Base-by-base conservation (phyloP, 495 filamentous ascomycete genomes). In the Staphylotrichum tortipilum region DNA sequence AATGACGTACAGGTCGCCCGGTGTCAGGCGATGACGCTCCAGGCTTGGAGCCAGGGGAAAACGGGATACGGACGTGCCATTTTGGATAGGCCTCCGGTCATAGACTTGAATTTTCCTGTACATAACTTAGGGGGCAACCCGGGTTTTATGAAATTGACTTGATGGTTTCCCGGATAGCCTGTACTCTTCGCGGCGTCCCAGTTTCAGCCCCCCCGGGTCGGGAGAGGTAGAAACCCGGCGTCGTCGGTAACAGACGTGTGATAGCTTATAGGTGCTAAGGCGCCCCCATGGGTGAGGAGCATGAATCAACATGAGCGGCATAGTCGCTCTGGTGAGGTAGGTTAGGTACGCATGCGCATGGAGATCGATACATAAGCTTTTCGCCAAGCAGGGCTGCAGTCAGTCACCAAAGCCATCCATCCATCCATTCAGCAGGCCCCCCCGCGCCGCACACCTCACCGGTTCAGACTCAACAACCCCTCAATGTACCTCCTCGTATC, bases 401-500 rank as follows among this genome's bases (percentile, higher is more conserved):
- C 26, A 28, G 10, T 28, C 26, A 10, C 10, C 26, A 28, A 10
- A 5, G 26, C 26, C 3, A 22, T 37, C 15, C 8, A 18, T 5
- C 23, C 34, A 35, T 8, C 45, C 31, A 37, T 7, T 31, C 10
- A 22, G n/a, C 18, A n/a, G n/a, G n/a, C n/a, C n/a, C 1, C 23
- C 24, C 9, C 41, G 30, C 3, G 14, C 28, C 3, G 7, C 12
- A 3, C 12, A 8, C 2, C 23, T 74, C 61, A 89, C 59, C 82
- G 69, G 65, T 85, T 84, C 64, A 94, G 64, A 60, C 78, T 88
- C 54, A 95, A 67, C 48, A 95, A 63, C 11, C 79, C 82, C 59
- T 94, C 89, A 51, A 95, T 85, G 69, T 95, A 95, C 58, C 78
- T 78, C 64, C 83, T 76, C 34, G 89, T 86, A 77, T 95, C 89